Base-by-base conservation (phyloP, 768 basidiomycete genomes). In the Solioccasus polychromus region DNA sequence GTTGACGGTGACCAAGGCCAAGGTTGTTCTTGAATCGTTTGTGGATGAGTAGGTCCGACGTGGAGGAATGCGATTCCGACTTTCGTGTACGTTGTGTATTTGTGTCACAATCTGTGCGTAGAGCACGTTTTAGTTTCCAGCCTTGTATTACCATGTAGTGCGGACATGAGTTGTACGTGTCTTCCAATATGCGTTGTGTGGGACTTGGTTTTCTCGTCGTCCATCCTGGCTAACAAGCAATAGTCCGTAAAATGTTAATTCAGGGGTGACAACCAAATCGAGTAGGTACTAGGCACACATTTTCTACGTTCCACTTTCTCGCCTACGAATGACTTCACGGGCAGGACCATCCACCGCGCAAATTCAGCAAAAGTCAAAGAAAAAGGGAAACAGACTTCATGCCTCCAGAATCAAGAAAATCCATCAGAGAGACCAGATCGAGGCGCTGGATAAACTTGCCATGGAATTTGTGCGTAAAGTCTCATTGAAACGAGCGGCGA, bases 381-480 rank as follows among this genome's bases (percentile, higher is more conserved):
- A 52, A 39, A 35, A 29, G 7, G 47, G 41, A 31, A 56, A 54
- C 29, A 44, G 30, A 2, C 22, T 50, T 25, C 55, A 51, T n/a
- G 20, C 53, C 20, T 35, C 36, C 5, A 75, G 72, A 53, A 46
- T 64, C 22, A 76, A 73, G 57, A 78, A 71, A 60, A 39, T 68
- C 22, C 58, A 69, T 6, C 75, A 75, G 51, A 76, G 74, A 50
- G 74, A 78, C 50, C 71, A 71, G 47, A 64, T 81, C 10, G 77
- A 80, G 8, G 62, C 63, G 0, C 59, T 84, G 29, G 78, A 84
- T 42, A 63, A 53, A 43, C 64, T 71, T 43, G 82, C 70, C 14
- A 59, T 72, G 61, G 67, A 67, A 36, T 84, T 72, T 61, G 83
- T 85, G 63, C 65, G 72, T 57, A 25, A 26, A 17, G 5, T 17